These are phyloP conservation scores for Geum urbanum DNA, from an alignment of 306 rosid species.

Conservation along the genomic window DNA sequence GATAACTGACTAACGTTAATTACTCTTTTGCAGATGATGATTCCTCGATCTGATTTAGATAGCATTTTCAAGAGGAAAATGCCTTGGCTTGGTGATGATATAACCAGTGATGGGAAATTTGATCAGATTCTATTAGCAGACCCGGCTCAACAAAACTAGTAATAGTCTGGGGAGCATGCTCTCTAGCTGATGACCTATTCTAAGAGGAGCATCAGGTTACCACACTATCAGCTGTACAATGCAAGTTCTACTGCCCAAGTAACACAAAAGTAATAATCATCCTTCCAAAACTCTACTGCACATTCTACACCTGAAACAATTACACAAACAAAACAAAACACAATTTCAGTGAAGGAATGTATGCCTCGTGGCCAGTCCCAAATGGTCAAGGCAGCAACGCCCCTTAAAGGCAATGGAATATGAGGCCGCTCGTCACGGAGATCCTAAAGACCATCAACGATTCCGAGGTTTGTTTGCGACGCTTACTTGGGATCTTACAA, in stretches of 20 bases:
- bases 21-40: slow-evolving; percentile 63
- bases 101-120: too few relatives aligned
- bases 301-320: neutral
- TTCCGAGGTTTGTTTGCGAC: slow-evolving; percentile 31
- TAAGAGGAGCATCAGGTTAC: too few relatives aligned
- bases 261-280: too few relatives aligned
- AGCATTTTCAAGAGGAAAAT: slow-evolving; percentile 63
- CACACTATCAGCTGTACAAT: too few relatives aligned
- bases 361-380: slow-evolving; percentile 67
- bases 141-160: too few relatives aligned
- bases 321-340: neutral
- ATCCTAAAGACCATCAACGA: slow-evolving; percentile 42
- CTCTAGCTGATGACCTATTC: too few relatives aligned
- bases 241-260: too few relatives aligned
- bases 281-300: too few relatives aligned
- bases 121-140: too few relatives aligned
- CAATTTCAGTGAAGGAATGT: neutral
- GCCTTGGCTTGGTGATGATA: slow-evolving; percentile 90
- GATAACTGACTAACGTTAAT: slow-evolving; percentile 6
- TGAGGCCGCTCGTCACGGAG: slow-evolving; percentile 52
- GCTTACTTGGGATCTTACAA: slow-evolving; percentile 56
- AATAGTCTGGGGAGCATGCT: too few relatives aligned
- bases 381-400: slow-evolving; percentile 53
- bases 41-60: slow-evolving; percentile 58
- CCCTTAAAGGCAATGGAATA: slow-evolving; percentile 67